These are phyloP conservation scores for Metschnikowia corniflorae DNA, from an alignment of 805 yeast species.

Conservation along the genomic window DNA sequence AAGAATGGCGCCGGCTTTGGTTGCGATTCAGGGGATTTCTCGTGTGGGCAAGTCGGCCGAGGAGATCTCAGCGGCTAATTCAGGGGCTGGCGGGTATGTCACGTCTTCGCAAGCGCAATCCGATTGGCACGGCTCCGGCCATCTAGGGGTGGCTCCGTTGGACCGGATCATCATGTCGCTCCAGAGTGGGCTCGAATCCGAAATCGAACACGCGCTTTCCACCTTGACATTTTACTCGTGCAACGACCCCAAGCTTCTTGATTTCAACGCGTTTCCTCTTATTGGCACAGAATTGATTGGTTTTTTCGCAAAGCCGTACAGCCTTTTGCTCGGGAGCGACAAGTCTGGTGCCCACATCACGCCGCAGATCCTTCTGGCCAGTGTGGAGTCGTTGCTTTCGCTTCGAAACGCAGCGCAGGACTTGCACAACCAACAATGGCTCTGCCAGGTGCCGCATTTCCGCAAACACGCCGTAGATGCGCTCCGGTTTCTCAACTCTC, in stretches of 20 bases:
- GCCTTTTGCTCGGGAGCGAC: conserved; percentile 17
- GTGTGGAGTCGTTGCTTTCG: conserved; percentile 54
- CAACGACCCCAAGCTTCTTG: conserved; percentile 47
- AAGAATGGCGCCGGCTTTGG: conserved; percentile 15
- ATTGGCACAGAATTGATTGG: conserved; percentile 41
- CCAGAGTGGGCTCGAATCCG: conserved; percentile 58
- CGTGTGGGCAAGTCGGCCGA: conserved; percentile 12
- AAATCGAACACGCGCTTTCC: conserved; percentile 68
- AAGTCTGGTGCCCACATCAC: conserved; percentile 9
- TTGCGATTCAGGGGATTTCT: conserved; percentile 17
- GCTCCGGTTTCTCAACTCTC: conserved; percentile 37
- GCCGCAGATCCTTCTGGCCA: conserved; percentile 22
- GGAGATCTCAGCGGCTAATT: conserved; percentile 5
- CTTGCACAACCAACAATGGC: conserved; percentile 71
- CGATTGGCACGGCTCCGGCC: conserved; percentile 23
- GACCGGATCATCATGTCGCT: conserved; percentile 70
- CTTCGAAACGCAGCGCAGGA: conserved; percentile 84
- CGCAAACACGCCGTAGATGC: conserved; percentile 44
- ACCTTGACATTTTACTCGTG: conserved; percentile 49
- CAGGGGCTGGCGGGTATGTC: conserved; percentile 15
- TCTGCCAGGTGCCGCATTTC: conserved; percentile 54
- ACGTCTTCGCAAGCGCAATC: conserved; percentile 11
- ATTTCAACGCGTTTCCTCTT: conserved; percentile 41
- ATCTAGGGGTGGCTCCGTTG: conserved; percentile 60
- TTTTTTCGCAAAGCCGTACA: conserved; percentile 35